Evolutionary conservation across 2,329 filamentous ascomycete genomes (phyloP).

Genomic region (Karstenula rhodostoma): DNA sequence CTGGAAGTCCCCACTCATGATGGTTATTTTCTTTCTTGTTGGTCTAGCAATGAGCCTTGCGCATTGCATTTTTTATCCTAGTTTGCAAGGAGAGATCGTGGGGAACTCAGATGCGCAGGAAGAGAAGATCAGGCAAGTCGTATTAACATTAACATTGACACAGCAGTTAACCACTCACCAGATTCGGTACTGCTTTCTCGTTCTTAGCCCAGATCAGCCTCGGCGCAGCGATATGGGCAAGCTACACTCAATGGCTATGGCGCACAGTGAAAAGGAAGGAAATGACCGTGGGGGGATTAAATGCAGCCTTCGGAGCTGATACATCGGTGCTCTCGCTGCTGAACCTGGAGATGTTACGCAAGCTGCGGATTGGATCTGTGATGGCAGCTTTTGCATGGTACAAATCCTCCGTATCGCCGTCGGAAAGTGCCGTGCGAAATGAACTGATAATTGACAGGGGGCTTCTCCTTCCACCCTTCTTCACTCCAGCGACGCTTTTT

Average conservation of each 20-base stretch:
- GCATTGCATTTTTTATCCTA: conserved; percentile 25
- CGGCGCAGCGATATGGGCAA: conserved; percentile 19
- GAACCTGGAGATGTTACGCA: conserved; percentile 22
- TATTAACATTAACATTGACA: background rate
- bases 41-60: conserved; percentile 24
- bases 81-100: conserved; percentile 18
- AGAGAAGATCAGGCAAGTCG: conserved; percentile 20
- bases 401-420: background rate
- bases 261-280: conserved; percentile 23
- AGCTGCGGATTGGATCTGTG: conserved; percentile 20
- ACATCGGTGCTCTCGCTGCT: conserved; percentile 21
- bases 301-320: conserved; percentile 22
- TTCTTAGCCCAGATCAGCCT: conserved; percentile 25
- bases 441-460: conserved; percentile 11
- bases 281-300: conserved; percentile 20
- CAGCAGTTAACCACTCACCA: conserved; percentile 6
- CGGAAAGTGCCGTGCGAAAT: background rate
- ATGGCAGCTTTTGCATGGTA: conserved; percentile 26
- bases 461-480: conserved; percentile 24
- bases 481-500: conserved; percentile 26
- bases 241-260: conserved; percentile 28
- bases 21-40: conserved; percentile 19
- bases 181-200: conserved; percentile 26
- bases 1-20: conserved; percentile 24
- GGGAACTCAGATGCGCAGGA: conserved; percentile 22